phyloP scores from a whole-genome alignment of 441 rosid species.

The Euphorbia schlechtendalii region DNA sequence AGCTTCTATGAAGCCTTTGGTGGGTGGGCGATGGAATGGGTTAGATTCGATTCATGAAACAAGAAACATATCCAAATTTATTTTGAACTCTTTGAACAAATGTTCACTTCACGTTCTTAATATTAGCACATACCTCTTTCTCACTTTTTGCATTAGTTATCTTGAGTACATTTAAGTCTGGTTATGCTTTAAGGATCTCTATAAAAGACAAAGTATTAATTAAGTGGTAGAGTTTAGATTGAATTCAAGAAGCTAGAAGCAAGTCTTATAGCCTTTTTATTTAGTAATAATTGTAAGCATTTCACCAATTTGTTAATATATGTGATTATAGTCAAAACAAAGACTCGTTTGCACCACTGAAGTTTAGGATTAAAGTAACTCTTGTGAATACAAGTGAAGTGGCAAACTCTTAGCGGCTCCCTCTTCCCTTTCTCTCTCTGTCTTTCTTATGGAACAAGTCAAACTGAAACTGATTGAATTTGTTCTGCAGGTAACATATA shows the following conservation, averaged over 20 bases:
- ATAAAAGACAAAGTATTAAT: not conserved
- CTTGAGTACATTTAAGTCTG: not conserved
- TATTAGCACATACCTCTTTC: not conserved
- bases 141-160: not conserved
- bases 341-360: not conserved
- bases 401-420: not conserved
- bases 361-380: constrained; percentile 6
- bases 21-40: not conserved
- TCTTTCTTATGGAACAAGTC: not conserved
- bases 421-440: not conserved
- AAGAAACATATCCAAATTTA: not conserved
- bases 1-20: not conserved
- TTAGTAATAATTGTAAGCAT: not conserved
- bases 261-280: not conserved
- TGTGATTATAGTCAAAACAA: not conserved
- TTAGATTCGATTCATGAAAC: not conserved
- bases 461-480: constrained; percentile 12
- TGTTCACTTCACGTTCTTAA: not conserved
- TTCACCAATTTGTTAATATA: not conserved
- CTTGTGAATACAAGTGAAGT: not conserved
- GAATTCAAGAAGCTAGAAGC: not conserved
- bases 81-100: not conserved
- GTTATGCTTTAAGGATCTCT: not conserved
- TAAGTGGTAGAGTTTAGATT: not conserved
- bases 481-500: constrained; percentile 70